A percentile compares a stretch with the other conserved stretches of the same genome.
Evolutionary conservation across 129 eudicot genomes (phyloP).

Genomic region (Ambrosia trifida): DNA sequence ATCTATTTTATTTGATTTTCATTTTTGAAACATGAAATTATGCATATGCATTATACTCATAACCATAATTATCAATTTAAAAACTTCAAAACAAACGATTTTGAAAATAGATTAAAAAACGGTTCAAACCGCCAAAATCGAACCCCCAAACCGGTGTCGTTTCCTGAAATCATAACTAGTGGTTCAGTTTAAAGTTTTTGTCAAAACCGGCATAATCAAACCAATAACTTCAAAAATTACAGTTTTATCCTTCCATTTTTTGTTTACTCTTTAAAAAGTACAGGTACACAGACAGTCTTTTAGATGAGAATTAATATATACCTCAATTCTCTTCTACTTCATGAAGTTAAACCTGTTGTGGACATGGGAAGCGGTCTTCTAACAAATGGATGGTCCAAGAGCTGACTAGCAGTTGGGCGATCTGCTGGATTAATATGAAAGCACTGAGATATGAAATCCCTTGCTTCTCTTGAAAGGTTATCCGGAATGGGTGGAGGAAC

Average conservation of each 20-base stretch:
- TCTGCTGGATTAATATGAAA: constrained; percentile 60
- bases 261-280: neutral
- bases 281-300: neutral
- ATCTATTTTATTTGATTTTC: too few relatives aligned
- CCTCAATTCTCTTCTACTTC: constrained; percentile 15
- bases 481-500: constrained; percentile 69
- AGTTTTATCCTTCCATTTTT: neutral
- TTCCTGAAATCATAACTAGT: too few relatives aligned
- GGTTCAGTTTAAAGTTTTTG: too few relatives aligned
- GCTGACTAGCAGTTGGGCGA: constrained; percentile 86
- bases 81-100: too few relatives aligned
- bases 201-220: too few relatives aligned
- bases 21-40: too few relatives aligned
- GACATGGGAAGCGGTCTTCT: neutral
- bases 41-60: too few relatives aligned
- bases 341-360: constrained; percentile 23
- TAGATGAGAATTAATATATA: neutral
- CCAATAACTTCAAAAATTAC: neutral
- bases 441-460: constrained; percentile 64
- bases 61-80: too few relatives aligned
- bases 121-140: too few relatives aligned
- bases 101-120: too few relatives aligned
- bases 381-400: constrained; percentile 80
- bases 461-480: constrained; percentile 63
- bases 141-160: too few relatives aligned